These are phyloP conservation scores for Beauveria australis DNA, from an alignment of 2,329 filamentous ascomycete genomes.

Conservation along the genomic window DNA sequence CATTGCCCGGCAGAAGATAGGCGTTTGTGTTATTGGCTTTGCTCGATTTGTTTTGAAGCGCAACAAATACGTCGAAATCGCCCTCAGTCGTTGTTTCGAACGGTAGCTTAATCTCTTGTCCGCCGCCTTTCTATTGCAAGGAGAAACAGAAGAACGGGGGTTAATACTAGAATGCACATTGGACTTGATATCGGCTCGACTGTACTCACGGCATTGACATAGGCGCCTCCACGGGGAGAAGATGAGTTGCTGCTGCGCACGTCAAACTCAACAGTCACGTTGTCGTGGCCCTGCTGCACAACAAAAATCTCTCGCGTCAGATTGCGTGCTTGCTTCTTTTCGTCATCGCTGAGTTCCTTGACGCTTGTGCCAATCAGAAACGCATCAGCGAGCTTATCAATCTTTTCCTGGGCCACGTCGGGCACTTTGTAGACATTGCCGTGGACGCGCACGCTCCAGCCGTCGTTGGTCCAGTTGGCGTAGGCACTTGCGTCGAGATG, in stretches of 20 bases:
- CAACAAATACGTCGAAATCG: conserved; percentile 66
- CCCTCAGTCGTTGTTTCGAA: conserved; percentile 58
- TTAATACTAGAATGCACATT: too few species aligned
- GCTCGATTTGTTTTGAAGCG: conserved; percentile 28
- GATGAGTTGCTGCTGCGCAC: conserved; percentile 15
- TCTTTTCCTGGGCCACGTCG: conserved; percentile 53
- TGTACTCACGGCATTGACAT: conserved; percentile 34
- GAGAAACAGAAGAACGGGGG: neutral
- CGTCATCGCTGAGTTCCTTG: conserved; percentile 44
- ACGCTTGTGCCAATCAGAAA: conserved; percentile 51
- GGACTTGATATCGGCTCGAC: neutral
- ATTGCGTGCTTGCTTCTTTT: conserved; percentile 64
- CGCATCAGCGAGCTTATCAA: conserved; percentile 58
- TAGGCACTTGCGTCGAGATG: conserved; percentile 38
- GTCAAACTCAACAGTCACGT: conserved; percentile 51
- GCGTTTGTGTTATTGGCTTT: conserved; percentile 21
- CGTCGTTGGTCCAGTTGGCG: conserved; percentile 70
- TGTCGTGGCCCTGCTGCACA: conserved; percentile 59
- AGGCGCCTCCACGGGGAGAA: conserved; percentile 38
- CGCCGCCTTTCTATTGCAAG: conserved; percentile 38
- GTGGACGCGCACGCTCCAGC: conserved; percentile 69
- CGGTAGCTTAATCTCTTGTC: conserved; percentile 55
- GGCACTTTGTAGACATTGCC: conserved; percentile 79
- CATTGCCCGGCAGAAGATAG: conserved; percentile 53
- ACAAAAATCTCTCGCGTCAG: conserved; percentile 65